Base-by-base conservation (phyloP, 1,284 basidiomycete species). In the Exobasidium rhododendri region DNA sequence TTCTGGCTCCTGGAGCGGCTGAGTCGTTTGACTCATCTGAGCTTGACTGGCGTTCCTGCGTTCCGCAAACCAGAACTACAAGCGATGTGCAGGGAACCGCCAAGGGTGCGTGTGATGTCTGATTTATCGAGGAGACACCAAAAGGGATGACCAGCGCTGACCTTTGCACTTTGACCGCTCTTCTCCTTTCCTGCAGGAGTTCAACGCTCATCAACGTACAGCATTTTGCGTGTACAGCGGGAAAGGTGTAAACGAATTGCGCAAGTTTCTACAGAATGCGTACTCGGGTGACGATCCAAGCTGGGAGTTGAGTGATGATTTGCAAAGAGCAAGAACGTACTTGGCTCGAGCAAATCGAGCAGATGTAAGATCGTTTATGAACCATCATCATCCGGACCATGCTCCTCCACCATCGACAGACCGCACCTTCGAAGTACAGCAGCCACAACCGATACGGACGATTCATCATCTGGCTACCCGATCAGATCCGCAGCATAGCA, bases 211-310 rank as follows among this genome's bases (percentile, higher is more conserved):
- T 58, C 96, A 98, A 80, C 87, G 92, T 54, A 84, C 86, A n/a
- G 87, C 91, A 1, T 99, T 98, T 79, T 98, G 96, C 80, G 96
- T 99, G 11, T 99, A 92, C 81, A 94, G 92, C 3, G 92, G 92
- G 43, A 89, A 89, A 68, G 93, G 94, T 4, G 90, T 99, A 1
- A 83, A 85, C 22, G 88, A 92, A 59, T 84, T 99, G 31, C 85
- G 94, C 44, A 83, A 86, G 26, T 94, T 57, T 55, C 59, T 79
- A 51, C 65, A 67, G 40, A 30, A 50, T 0, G 73, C 69, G 2
- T 77, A 73, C 58, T 43, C 52, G 3, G 73, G 35, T 10, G 35
- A 40, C 17, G 35, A 40, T 40, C 35, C 35, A 40, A 40, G 35
- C 17, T 40, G 35, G 35, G 35, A 40, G 17, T 40, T 40, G 35